These are phyloP conservation scores for Echinochloa phyllopogon DNA, from an alignment of 176 grass and related monocot species.

Conservation along the genomic window DNA sequence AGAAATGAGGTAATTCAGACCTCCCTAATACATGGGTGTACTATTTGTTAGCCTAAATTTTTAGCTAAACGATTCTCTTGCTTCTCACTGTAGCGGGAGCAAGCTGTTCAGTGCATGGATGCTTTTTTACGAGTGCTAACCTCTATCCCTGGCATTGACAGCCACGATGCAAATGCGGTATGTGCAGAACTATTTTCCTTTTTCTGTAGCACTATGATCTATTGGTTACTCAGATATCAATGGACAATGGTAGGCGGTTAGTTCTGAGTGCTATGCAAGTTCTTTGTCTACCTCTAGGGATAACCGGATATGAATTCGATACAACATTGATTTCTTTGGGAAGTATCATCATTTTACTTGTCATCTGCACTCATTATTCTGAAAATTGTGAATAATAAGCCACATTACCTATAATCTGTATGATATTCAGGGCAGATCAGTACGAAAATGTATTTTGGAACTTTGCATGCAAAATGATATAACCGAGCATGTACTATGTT, in stretches of 20 bases:
- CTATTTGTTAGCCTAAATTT: not conserved
- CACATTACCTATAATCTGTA: not conserved
- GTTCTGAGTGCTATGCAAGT: not conserved
- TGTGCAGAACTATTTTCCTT: conserved; percentile 4
- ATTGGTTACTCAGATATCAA: conserved; percentile 19
- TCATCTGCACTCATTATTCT: not conserved
- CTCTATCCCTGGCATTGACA: conserved; percentile 82
- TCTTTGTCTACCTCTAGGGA: conserved; percentile 10
- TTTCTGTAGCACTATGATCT: not conserved
- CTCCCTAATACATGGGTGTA: not conserved
- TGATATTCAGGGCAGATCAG: not conserved
- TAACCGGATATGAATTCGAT: not conserved
- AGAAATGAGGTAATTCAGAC: conserved; percentile 65
- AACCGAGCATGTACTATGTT: not conserved
- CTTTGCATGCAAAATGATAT: not conserved
- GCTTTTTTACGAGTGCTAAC: conserved; percentile 69
- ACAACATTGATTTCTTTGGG: not conserved
- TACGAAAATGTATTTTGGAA: not conserved
- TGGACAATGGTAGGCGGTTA: conserved; percentile 12
- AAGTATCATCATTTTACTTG: conserved; percentile 16
- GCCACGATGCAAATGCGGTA: conserved; percentile 86
- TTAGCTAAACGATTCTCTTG: conserved; percentile 16
- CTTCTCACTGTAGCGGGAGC: conserved; percentile 50
- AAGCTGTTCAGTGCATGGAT: conserved; percentile 79
- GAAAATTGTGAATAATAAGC: not conserved